Evolutionary conservation across 2,329 filamentous ascomycete genomes (phyloP).

Genomic region (Diaporthe ampelina): DNA sequence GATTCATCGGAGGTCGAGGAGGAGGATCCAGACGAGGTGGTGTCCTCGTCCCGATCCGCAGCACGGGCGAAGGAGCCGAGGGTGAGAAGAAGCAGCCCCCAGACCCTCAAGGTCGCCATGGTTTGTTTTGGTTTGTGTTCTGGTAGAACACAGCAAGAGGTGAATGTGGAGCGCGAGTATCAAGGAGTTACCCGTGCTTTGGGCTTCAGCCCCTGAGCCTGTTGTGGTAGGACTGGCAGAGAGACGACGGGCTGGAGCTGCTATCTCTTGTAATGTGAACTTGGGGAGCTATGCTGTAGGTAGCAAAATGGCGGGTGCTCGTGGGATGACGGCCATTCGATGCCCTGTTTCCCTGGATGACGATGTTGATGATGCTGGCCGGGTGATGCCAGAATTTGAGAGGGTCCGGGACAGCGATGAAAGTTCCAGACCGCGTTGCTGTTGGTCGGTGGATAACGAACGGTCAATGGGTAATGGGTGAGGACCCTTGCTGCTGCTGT

Average conservation of each 20-base stretch:
- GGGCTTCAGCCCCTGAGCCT: conserved; percentile 18
- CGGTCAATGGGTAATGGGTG: background rate
- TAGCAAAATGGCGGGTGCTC: background rate
- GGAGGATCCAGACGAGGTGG: background rate
- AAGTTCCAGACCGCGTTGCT: conserved; percentile 29
- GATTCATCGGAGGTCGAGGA: conserved; percentile 29
- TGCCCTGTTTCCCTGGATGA: background rate
- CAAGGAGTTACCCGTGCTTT: background rate
- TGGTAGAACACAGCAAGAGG: background rate
- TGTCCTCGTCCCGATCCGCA: conserved; percentile 19
- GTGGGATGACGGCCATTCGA: background rate
- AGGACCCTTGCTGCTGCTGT: conserved; percentile 2
- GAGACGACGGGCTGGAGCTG: background rate
- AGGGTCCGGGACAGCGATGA: conserved; percentile 14
- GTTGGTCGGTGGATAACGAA: conserved; percentile 8
- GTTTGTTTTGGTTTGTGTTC: background rate
- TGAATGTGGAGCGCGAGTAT: background rate
- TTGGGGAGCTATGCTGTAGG: background rate
- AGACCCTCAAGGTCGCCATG: conserved; percentile 40
- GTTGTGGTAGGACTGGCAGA: background rate
- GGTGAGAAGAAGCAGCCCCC: conserved; percentile 37
- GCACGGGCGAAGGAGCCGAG: conserved; percentile 36
- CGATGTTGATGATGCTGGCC: conserved; percentile 3
- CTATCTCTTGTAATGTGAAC: background rate
- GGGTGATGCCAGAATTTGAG: conserved; percentile 2